Conservation (phyloP, 1,284 basidiomycete genomes). For the Neonothopanus nambi region DNA sequence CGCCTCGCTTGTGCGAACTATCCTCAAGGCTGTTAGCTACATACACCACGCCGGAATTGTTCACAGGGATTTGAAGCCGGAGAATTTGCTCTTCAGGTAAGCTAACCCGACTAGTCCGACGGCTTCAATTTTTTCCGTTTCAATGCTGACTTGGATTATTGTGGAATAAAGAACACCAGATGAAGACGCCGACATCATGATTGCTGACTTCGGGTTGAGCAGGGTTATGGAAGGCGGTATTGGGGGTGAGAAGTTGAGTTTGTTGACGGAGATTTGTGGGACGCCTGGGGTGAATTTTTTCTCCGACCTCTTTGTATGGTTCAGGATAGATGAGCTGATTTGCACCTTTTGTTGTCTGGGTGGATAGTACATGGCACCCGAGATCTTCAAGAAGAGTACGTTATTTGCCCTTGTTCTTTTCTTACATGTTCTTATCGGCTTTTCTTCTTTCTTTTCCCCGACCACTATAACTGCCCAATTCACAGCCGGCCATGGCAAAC, state of each 20-base stretch:
- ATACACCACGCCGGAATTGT: slow-evolving; percentile 94
- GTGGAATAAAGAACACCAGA: slow-evolving; percentile 61
- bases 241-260: slow-evolving; percentile 78
- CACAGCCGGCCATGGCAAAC: slow-evolving; percentile 90
- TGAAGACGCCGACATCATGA: slow-evolving; percentile 93
- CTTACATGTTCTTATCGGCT: not conserved
- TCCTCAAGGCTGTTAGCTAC: slow-evolving; percentile 87
- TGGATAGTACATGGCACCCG: slow-evolving; percentile 92
- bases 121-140: too few relatives aligned
- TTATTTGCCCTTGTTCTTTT: slow-evolving; percentile 9
- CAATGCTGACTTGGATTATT: too few relatives aligned
- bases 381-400: slow-evolving; percentile 94
- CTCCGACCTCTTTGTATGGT: slow-evolving; percentile 1
- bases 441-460: slow-evolving; percentile 3
- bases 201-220: slow-evolving; percentile 95
- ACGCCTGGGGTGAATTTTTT: slow-evolving; percentile 67
- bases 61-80: slow-evolving; percentile 97
- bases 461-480: slow-evolving; percentile 16
- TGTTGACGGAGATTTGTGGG: slow-evolving; percentile 94
- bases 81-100: slow-evolving; percentile 90
- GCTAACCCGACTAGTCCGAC: not conserved
- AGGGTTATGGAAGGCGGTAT: slow-evolving; percentile 81
- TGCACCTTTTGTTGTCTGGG: slow-evolving; percentile 13
- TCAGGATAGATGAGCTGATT: slow-evolving; percentile 10
- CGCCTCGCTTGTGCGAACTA: slow-evolving; percentile 84